A percentile compares a stretch with the other conserved stretches of the same genome.
Evolutionary conservation across 2,329 filamentous ascomycete genomes (phyloP).

Genomic region (Akanthomyces muscarius): DNA sequence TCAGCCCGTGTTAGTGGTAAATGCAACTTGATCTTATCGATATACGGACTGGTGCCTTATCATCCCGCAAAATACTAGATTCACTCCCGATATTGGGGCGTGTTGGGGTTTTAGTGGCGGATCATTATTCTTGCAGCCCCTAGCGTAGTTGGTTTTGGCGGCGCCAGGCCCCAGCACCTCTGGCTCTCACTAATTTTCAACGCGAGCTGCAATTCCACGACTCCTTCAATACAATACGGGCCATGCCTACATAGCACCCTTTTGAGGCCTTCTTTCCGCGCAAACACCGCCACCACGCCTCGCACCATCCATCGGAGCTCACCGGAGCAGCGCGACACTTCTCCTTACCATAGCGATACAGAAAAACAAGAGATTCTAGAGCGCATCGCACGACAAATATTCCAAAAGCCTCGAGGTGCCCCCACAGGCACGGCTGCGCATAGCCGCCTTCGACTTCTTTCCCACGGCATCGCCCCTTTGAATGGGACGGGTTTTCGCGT

Average conservation of each 20-base stretch:
- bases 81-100: constrained; percentile 2
- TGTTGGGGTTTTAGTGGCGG: constrained; percentile 24
- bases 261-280: constrained; percentile 4
- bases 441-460: constrained; percentile 16
- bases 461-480: constrained; percentile 23
- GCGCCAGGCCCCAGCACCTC: constrained; percentile 36
- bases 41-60: background rate
- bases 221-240: constrained; percentile 20
- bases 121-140: constrained; percentile 33
- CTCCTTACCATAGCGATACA: background rate
- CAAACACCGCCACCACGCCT: constrained; percentile 9
- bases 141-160: constrained; percentile 42
- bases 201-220: constrained; percentile 24
- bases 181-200: constrained; percentile 38
- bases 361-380: constrained; percentile 17
- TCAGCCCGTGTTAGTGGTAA: background rate
- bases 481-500: constrained; percentile 34
- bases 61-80: constrained; percentile 7
- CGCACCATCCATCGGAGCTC: background rate
- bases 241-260: background rate
- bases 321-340: constrained; percentile 23
- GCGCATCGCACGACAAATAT: background rate
- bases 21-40: background rate
- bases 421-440: constrained; percentile 10
- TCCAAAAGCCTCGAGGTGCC: constrained; percentile 15